Evolutionary conservation across 371 early-diverging fungal species (phyloP), one percentile per base, ranked within the genome.

Genomic region (Rhizopus microsporus): DNA sequence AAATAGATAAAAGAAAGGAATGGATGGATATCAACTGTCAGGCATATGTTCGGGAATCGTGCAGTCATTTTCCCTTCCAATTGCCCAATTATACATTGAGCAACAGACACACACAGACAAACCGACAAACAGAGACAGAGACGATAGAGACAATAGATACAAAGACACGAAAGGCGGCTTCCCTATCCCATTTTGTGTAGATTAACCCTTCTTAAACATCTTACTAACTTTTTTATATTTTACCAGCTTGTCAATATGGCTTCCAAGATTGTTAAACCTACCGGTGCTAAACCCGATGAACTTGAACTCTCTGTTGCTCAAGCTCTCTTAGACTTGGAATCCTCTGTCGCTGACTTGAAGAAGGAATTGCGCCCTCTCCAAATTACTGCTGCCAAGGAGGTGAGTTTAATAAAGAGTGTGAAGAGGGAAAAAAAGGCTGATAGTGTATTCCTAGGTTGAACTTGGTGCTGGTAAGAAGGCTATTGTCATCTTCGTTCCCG

Each of bases 401-500:
- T 93, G 75, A 70, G 80, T 35, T 51, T 37, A 3, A 3, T 23
- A 29, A 7, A 23, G 23, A 23, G 8, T 46, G 16, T 16, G 5
- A 15, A 29, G 46, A 45, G 13, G 13, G 17, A 51, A 29, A 57
- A 33, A 31, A 30, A 38, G 13, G 6, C 10, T 23, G 15, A 43
- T 50, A 1, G 23, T 40, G 15, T 8, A n/a, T 38, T 32, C 43
- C 30, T 69, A 93, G 93, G 70, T 94, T 68, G 95, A 95, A 66
- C 81, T 95, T 66, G 93, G 94, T 70, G 89, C 86, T 69, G 96
- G 96, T 70, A 93, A 91, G 86, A 93, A 95, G 88, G 97, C 97
- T 60, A 85, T 98, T 69, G 90, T 94, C 69, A 84, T 98, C 82
- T 97, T 95, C 73, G 96, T 98, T 49, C 97, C 98, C 62, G 95